Evolutionary conservation across 1,284 basidiomycete genomes (phyloP).

Genomic region (Malassezia caprae): DNA sequence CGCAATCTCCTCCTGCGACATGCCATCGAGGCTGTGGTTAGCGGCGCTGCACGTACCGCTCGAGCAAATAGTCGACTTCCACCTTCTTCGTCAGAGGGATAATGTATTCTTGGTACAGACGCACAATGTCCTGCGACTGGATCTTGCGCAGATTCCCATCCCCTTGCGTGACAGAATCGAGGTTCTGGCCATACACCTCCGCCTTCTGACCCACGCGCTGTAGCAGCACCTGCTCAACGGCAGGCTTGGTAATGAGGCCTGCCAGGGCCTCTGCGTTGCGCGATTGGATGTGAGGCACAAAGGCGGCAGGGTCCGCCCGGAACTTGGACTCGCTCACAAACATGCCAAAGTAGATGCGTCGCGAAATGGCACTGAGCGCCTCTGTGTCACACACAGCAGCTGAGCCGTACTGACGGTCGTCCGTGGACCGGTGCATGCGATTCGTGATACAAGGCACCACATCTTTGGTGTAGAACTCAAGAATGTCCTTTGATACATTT

Average conservation of each 20-base stretch:
- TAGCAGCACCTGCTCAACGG: slow-evolving; percentile 81
- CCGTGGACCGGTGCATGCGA: slow-evolving; percentile 53
- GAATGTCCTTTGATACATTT: slow-evolving; percentile 78
- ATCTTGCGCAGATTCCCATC: slow-evolving; percentile 56
- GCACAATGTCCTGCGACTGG: slow-evolving; percentile 81
- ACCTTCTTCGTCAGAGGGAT: slow-evolving; percentile 97
- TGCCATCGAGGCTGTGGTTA: slow-evolving; percentile 2
- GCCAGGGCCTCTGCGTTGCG: slow-evolving; percentile 65
- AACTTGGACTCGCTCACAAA: slow-evolving; percentile 98
- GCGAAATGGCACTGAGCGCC: slow-evolving; percentile 80
- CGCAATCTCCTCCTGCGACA: slow-evolving; percentile 5
- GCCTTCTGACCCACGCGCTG: slow-evolving; percentile 81
- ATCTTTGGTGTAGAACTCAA: slow-evolving; percentile 71
- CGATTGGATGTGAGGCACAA: slow-evolving; percentile 77
- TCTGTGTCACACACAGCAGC: slow-evolving; percentile 89
- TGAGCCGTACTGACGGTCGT: slow-evolving; percentile 95
- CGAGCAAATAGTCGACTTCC: slow-evolving; percentile 58
- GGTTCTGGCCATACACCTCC: slow-evolving; percentile 78
- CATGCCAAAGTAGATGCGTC: slow-evolving; percentile 97
- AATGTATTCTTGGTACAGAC: slow-evolving; percentile 84
- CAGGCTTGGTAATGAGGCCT: slow-evolving; percentile 85
- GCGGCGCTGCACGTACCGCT: slow-evolving; percentile 18
- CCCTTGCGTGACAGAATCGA: slow-evolving; percentile 51
- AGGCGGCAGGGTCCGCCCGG: slow-evolving; percentile 66
- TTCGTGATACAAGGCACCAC: slow-evolving; percentile 74